Evolutionary conservation across 1,139 yeast species (phyloP).

Genomic region (Candida tunisiensis): DNA sequence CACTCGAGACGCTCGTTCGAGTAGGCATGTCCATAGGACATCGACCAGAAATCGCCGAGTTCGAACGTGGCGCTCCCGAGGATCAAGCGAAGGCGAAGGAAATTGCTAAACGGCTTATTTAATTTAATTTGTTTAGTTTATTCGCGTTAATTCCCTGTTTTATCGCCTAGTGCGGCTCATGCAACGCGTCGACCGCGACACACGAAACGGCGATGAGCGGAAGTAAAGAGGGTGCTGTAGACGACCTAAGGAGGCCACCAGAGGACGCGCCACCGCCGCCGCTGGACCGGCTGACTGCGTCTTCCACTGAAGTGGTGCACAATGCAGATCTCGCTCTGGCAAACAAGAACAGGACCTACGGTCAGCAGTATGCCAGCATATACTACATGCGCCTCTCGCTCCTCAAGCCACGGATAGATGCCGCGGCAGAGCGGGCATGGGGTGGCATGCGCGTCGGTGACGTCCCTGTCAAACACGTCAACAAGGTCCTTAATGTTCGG

Average conservation of each 20-base stretch:
- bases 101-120: too few species aligned
- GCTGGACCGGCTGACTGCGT: too few species aligned
- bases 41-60: conserved; percentile 8
- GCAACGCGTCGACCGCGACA: too few species aligned
- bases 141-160: too few species aligned
- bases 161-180: too few species aligned
- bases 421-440: conserved; percentile 35
- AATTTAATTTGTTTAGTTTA: too few species aligned
- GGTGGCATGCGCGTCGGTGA: conserved; percentile 24
- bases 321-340: conserved; percentile 8
- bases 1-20: conserved; percentile 66
- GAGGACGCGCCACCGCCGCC: too few species aligned
- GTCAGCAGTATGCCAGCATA: conserved; percentile 56
- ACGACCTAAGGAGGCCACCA: too few species aligned
- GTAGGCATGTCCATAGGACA: conserved; percentile 94
- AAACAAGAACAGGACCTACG: conserved; percentile 31
- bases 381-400: conserved; percentile 46
- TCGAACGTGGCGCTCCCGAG: conserved; percentile 7
- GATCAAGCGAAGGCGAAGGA: too few species aligned
- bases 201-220: too few species aligned
- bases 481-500: conserved; percentile 62
- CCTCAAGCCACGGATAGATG: conserved; percentile 37
- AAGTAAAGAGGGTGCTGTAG: too few species aligned
- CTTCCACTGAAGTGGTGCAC: too few species aligned
- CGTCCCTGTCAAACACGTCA: conserved; percentile 21